Evolutionary conservation across 2,329 filamentous ascomycete genomes (phyloP).

Genomic region (Mycosphaerella sp.): DNA sequence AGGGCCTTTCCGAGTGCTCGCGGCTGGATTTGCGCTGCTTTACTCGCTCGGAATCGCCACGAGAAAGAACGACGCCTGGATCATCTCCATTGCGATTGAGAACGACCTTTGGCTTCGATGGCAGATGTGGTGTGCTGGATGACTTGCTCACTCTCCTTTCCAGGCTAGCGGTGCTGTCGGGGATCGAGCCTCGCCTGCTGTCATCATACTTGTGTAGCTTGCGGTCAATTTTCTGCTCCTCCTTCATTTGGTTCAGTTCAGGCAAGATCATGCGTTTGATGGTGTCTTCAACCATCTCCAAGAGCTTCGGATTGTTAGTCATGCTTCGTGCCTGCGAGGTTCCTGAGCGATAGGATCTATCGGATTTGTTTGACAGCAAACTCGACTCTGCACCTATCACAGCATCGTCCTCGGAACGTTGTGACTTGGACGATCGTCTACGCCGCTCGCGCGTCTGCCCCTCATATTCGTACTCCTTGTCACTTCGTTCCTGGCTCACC

Average conservation of each 20-base stretch:
- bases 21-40: conserved; percentile 52
- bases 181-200: conserved; percentile 49
- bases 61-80: conserved; percentile 51
- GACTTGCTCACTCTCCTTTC: conserved; percentile 54
- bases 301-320: conserved; percentile 84
- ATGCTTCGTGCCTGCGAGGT: conserved; percentile 63
- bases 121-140: conserved; percentile 55
- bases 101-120: conserved; percentile 54
- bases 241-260: conserved; percentile 83
- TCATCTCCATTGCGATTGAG: conserved; percentile 54
- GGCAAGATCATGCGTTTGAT: conserved; percentile 85
- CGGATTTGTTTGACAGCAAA: conserved; percentile 54
- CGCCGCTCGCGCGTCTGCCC: conserved; percentile 29
- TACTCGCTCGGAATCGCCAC: conserved; percentile 48
- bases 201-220: conserved; percentile 63
- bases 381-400: conserved; percentile 56
- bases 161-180: conserved; percentile 47
- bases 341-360: conserved; percentile 54
- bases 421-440: conserved; percentile 41
- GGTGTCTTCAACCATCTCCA: conserved; percentile 89
- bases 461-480: conserved; percentile 34
- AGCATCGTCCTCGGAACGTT: conserved; percentile 48
- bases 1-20: conserved; percentile 32
- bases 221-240: conserved; percentile 74
- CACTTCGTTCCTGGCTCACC: conserved; percentile 25